These are phyloP conservation scores for Pyrenophora teres DNA, from an alignment of 2,329 filamentous ascomycete genomes.

Conservation along the genomic window DNA sequence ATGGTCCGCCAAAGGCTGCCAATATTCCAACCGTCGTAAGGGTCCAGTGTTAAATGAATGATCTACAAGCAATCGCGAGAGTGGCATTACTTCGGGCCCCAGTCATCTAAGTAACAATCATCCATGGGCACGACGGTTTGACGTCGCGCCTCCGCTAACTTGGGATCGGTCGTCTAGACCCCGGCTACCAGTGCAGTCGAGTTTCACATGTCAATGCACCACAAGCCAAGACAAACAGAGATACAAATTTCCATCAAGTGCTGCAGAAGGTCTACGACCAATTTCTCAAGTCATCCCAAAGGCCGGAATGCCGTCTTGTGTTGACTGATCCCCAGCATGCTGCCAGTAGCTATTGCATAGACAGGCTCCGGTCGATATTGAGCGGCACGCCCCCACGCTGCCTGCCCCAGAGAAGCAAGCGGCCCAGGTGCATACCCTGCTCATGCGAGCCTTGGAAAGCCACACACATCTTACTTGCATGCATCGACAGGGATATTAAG, in stretches of 20 bases:
- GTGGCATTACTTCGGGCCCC: constrained; percentile 14
- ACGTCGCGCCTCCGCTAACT: constrained; percentile 20
- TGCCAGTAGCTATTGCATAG: constrained; percentile 6
- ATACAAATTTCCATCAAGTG: neutral
- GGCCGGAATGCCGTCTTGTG: neutral
- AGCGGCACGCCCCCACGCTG: constrained; percentile 20
- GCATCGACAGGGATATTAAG: constrained; percentile 23
- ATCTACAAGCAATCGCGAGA: constrained; percentile 6
- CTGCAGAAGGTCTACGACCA: neutral
- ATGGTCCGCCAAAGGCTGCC: constrained; percentile 2
- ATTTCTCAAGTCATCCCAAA: neutral
- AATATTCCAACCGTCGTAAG: neutral
- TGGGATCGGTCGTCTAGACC: constrained; percentile 17
- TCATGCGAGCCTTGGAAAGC: constrained; percentile 29
- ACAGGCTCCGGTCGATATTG: constrained; percentile 14
- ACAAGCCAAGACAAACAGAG: neutral
- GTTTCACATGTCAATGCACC: constrained; percentile 21
- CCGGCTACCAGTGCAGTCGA: constrained; percentile 15
- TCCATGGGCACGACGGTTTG: constrained; percentile 10
- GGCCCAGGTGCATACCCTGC: constrained; percentile 21
- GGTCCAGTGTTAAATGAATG: constrained; percentile 9
- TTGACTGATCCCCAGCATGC: constrained; percentile 1
- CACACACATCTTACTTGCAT: constrained; percentile 37
- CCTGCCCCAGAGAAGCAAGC: constrained; percentile 26
- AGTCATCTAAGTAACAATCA: constrained; percentile 8